A percentile compares a stretch with the other conserved stretches of the same genome.
Conservation (phyloP, 306 rosid species). For the apple (Malus domestica) region ASM211411v1 NC_041792.1:30424907-30425406, state of each 20-base stretch:
- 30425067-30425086: neutral
- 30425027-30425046: neutral
- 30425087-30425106: neutral
- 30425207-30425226: slow-evolving; percentile 98
- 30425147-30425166: slow-evolving; percentile 85
- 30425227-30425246: slow-evolving; percentile 25
- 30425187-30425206: slow-evolving; percentile 94
- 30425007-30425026: neutral
- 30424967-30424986: neutral
- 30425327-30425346: neutral
- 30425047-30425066: neutral
- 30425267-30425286: slow-evolving; percentile 9
- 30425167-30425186: slow-evolving; percentile 91
- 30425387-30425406: neutral
- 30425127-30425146: slow-evolving; percentile 91
- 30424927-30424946: neutral
- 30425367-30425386: neutral
- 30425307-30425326: neutral
- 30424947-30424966: neutral
- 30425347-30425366: neutral
- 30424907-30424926: neutral
- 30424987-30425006: neutral
- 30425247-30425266: slow-evolving; percentile 14
- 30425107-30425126: slow-evolving; percentile 23
- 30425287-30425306: neutral